A percentile compares a stretch with the other conserved stretches of the same genome.
Conservation (phyloP, 2,329 filamentous ascomycete genomes). For the Penicillium sp. region DNA sequence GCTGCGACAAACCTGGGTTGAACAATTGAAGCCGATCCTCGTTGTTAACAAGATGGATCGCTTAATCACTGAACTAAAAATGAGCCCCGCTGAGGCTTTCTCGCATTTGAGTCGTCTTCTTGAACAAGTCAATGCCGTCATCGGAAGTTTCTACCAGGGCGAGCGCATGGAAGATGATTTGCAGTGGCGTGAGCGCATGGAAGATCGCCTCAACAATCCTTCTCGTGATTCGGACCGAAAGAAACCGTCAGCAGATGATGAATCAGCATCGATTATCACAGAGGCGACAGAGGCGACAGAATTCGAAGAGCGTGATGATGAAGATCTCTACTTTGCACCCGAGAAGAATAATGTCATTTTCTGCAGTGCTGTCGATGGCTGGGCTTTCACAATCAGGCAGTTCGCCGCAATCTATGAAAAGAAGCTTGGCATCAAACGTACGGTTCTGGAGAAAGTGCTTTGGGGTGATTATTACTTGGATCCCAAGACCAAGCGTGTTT, state of each 20-base stretch:
- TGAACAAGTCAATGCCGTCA: conserved; percentile 95
- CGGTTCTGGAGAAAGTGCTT: conserved; percentile 84
- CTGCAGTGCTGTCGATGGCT: conserved; percentile 95
- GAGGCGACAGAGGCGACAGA: conserved; percentile 57
- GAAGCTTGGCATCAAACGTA: conserved; percentile 92
- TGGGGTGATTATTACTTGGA: conserved; percentile 98
- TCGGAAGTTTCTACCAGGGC: conserved; percentile 96
- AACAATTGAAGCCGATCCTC: conserved; percentile 90
- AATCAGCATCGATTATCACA: conserved; percentile 52
- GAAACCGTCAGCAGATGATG: conserved; percentile 42
- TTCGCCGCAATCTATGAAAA: conserved; percentile 94
- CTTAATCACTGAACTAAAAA: conserved; percentile 88
- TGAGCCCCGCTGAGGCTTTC: conserved; percentile 88
- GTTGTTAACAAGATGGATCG: conserved; percentile 99
- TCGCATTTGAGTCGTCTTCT: conserved; percentile 84
- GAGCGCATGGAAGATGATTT: conserved; percentile 98
- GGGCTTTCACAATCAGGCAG: conserved; percentile 95
- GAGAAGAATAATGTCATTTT: conserved; percentile 99
- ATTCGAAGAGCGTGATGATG: conserved; percentile 90
- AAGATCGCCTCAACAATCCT: conserved; percentile 76
- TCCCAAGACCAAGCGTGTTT: conserved; percentile 91
- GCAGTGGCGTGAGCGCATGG: conserved; percentile 91
- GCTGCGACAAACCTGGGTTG: conserved; percentile 88
- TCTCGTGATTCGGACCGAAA: conserved; percentile 59
- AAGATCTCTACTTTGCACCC: conserved; percentile 96